Base-by-base conservation (phyloP, 2,329 filamentous ascomycete species). In the Daldinia sp. region DNA sequence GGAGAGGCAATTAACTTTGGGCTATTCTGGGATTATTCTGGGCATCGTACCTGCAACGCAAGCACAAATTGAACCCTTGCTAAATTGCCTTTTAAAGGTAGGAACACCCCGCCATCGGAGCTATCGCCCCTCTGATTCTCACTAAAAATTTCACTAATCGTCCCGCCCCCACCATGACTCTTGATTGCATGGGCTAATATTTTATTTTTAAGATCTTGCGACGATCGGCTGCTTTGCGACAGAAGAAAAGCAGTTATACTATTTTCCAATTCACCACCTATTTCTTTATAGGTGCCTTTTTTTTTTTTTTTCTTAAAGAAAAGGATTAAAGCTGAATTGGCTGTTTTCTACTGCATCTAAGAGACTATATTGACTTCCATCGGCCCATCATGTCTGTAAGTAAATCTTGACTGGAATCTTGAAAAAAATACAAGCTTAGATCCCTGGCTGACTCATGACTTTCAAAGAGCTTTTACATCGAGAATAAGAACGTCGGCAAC, bases 401-500 rank as follows among this genome's bases (percentile, higher is more conserved):
- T 74, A 51, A 30, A 26, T 50, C 41, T 48, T 30, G 60, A 39
- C 56, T 37, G 37, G 9, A 13, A 2, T 53, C 39, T 28, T 60
- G n/a, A 41, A 41, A 23, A 64, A 53, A 42, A 42, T 57, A 58
- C 41, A 28, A 39, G 39, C 50, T 33, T 23, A 37, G 6, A 44
- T 37, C 41, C 57, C 61, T 71, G 60, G 62, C 53, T 72, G 62
- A 63, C 54, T 59, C 33, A 53, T 74, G 87, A 42, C 10, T 10
- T 58, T 56, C 84, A 12, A 74, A 90, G 86, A 78, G 77, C 72
- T 94, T 92, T 86, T 92, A 89, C 82, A 92, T 93, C 74, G 87
- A 92, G 78, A 94, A 95, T 80, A 89, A 91, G 74, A 89, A 92
- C 80, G 89, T 94, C 74, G 93, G 93, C 75, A 92, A 94, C 81